phyloP scores from a whole-genome alignment of 164 flowering plant species.

The Nelumbo lutea region DNA sequence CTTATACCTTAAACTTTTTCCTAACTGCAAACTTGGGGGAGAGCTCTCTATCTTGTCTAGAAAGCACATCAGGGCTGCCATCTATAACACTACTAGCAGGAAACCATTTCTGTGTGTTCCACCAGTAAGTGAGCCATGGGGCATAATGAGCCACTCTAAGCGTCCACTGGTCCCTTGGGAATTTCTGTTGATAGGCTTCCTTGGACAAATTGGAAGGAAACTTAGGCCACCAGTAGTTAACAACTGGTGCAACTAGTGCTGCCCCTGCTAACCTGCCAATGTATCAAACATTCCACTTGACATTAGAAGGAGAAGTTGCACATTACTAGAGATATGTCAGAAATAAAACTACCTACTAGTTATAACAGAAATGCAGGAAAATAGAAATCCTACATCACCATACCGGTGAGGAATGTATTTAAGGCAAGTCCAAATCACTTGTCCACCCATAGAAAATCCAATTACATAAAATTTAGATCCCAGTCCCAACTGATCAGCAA shows the following conservation, averaged over 20 bases:
- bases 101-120: conserved; percentile 80
- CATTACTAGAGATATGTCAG: too few relatives aligned
- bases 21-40: conserved; percentile 10
- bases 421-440: conserved; percentile 52
- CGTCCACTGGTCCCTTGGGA: conserved; percentile 56
- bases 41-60: conserved; percentile 36
- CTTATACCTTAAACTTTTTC: conserved; percentile 10
- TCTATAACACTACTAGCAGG: conserved; percentile 39
- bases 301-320: too few relatives aligned
- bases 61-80: conserved; percentile 25
- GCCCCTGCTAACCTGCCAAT: conserved; percentile 84
- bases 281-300: too few relatives aligned
- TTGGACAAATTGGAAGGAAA: conserved; percentile 64
- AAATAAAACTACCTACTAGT: too few relatives aligned
- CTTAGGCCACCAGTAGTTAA: conserved; percentile 87
- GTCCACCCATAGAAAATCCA: conserved; percentile 71
- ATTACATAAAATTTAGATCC: conserved; percentile 57
- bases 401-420: conserved; percentile 80
- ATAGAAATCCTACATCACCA: too few relatives aligned
- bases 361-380: too few relatives aligned
- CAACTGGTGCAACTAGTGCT: conserved; percentile 62
- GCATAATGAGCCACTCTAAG: conserved; percentile 58
- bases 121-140: too few relatives aligned
- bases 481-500: conserved; percentile 44
- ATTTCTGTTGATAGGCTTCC: conserved; percentile 42